Percentiles rank a stretch among this genome's conserved stretches.
Conservation (phyloP, 2,329 filamentous ascomycete genomes). For the Zymoseptoria pseudotritici region DNA sequence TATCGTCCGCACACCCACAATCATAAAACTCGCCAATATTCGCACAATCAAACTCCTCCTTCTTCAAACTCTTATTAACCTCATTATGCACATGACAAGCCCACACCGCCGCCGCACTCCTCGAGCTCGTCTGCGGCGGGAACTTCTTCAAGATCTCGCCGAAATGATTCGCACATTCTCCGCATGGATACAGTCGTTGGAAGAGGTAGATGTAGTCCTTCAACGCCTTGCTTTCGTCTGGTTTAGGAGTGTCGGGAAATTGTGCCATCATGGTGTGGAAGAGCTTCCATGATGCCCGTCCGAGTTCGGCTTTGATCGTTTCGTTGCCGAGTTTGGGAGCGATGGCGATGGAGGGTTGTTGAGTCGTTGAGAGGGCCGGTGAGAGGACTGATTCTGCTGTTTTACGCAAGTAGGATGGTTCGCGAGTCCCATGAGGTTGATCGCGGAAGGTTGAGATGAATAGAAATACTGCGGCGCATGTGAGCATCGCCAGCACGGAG, state of each 20-base stretch:
- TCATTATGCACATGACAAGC: conserved; percentile 61
- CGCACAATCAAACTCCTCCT: conserved; percentile 55
- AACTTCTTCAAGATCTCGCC: conserved; percentile 53
- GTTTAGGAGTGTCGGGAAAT: conserved; percentile 55
- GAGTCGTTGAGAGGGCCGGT: conserved; percentile 13
- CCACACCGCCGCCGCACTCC: conserved; percentile 57
- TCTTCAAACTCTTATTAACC: conserved; percentile 55
- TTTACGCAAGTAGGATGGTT: conserved; percentile 12
- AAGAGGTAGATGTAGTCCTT: conserved; percentile 57
- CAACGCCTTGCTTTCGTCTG: conserved; percentile 53
- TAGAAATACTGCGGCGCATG: conserved; percentile 1
- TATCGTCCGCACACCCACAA: conserved; percentile 56
- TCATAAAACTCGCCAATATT: conserved; percentile 62
- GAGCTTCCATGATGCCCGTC: conserved; percentile 58
- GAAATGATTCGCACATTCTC: conserved; percentile 60
- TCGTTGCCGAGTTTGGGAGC: conserved; percentile 77
- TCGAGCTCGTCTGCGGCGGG: conserved; percentile 56
- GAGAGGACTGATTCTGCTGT: conserved; percentile 18
- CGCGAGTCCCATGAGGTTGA: conserved; percentile 13
- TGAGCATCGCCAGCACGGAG: not conserved
- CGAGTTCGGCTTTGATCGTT: conserved; percentile 64
- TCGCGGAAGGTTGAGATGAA: conserved; percentile 42
- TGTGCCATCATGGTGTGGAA: conserved; percentile 60
- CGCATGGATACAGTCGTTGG: conserved; percentile 58
- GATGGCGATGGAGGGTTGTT: conserved; percentile 61